phyloP scores from a whole-genome alignment of 306 rosid species.

The Dicorynia guianensis region DNA sequence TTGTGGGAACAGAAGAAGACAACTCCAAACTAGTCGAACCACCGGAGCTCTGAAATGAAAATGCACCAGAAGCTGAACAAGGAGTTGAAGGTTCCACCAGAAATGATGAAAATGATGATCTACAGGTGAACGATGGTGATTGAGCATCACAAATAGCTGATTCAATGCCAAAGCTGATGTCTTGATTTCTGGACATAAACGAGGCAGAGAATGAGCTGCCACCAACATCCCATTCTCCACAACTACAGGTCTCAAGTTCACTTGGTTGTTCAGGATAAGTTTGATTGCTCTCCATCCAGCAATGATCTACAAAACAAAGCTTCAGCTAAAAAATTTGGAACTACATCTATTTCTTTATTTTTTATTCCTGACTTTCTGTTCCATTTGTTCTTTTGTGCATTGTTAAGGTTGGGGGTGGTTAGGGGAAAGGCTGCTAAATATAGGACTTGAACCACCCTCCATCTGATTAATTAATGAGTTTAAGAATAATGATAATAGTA shows the following conservation, averaged over 20 bases:
- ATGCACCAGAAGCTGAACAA: constrained; percentile 59
- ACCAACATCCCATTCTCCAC: constrained; percentile 52
- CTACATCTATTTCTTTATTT: neutral
- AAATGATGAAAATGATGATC: constrained; percentile 80
- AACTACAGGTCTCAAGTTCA: constrained; percentile 43
- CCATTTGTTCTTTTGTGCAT: neutral
- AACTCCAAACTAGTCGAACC: constrained; percentile 55
- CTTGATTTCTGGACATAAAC: constrained; percentile 77
- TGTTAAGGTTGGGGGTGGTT: constrained; percentile 1
- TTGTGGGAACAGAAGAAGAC: constrained; percentile 62
- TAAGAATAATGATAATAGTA: no score
- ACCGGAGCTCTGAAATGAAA: constrained; percentile 61
- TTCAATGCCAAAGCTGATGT: constrained; percentile 74
- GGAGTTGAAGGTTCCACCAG: constrained; percentile 65
- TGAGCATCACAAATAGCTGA: constrained; percentile 67
- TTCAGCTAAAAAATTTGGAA: constrained; percentile 25
- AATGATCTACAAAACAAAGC: constrained; percentile 63
- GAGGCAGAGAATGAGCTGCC: constrained; percentile 64
- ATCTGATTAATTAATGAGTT: constrained; percentile 11
- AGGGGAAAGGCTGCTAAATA: neutral
- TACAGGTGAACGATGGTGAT: constrained; percentile 76
- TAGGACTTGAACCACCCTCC: neutral
- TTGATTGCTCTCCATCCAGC: constrained; percentile 68
- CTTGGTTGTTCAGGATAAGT: constrained; percentile 47
- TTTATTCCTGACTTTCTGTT: neutral